Conservation (phyloP, 176 grass and related monocot genomes). For the Bromus sterilis region DNA sequence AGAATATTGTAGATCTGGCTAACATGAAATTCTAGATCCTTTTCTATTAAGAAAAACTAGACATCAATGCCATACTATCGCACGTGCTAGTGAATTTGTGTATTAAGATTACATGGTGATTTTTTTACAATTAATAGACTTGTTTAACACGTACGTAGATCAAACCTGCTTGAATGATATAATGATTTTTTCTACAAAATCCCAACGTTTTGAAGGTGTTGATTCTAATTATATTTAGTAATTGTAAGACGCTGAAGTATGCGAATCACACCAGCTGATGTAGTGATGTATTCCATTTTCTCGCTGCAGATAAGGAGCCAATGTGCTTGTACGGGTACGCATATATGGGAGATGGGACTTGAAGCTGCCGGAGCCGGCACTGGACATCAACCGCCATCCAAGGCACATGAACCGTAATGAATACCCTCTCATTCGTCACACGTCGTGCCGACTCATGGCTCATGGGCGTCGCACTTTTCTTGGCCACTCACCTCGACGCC, state of each 20-base stretch:
- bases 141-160: no score
- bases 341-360: conserved; percentile 29
- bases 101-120: no score
- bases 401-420: conserved; percentile 23
- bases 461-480: conserved; percentile 16
- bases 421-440: conserved; percentile 26
- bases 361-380: conserved; percentile 23
- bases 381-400: conserved; percentile 19
- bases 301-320: conserved; percentile 2
- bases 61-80: no score
- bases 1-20: not conserved
- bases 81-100: not conserved
- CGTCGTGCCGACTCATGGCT: conserved; percentile 37
- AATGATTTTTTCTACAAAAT: no score
- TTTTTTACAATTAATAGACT: no score
- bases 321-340: conserved; percentile 33
- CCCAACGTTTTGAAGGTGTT: no score
- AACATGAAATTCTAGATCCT: not conserved
- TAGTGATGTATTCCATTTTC: not conserved
- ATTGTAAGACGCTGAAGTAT: no score
- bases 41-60: not conserved
- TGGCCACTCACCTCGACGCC: conserved; percentile 16
- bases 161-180: no score
- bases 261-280: not conserved
- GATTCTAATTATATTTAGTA: no score